Conservation (phyloP, 2,329 filamentous ascomycete species). For the Thermoascus crustaceus region DNA sequence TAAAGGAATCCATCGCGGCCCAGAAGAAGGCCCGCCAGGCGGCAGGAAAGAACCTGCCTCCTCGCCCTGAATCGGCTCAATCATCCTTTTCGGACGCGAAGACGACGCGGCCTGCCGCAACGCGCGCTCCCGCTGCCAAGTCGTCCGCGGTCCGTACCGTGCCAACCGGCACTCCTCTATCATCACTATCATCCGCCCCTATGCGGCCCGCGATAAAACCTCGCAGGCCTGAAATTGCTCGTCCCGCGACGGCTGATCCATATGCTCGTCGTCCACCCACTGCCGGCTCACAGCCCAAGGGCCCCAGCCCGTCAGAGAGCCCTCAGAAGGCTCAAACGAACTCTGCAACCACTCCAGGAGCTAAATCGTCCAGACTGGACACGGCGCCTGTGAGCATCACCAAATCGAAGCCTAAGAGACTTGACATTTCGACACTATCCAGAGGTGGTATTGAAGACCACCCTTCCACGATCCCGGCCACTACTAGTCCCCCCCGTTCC, state of each 20-base stretch:
- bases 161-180: constrained; percentile 27
- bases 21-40: constrained; percentile 56
- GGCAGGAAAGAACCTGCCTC: constrained; percentile 37
- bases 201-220: constrained; percentile 41
- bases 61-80: constrained; percentile 52
- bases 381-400: constrained; percentile 19
- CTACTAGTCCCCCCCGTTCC: constrained; percentile 6
- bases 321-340: constrained; percentile 19
- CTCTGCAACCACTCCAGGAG: constrained; percentile 21
- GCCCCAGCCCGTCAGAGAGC: constrained; percentile 18
- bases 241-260: constrained; percentile 28
- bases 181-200: constrained; percentile 51
- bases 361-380: constrained; percentile 25
- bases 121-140: constrained; percentile 24
- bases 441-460: constrained; percentile 7
- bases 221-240: constrained; percentile 29
- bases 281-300: constrained; percentile 40
- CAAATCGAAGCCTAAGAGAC: constrained; percentile 25
- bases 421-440: constrained; percentile 22
- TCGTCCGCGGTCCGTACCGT: constrained; percentile 24
- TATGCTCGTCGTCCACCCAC: constrained; percentile 40
- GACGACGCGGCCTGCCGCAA: constrained; percentile 29
- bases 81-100: constrained; percentile 40
- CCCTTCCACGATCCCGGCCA: constrained; percentile 5
- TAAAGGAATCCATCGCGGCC: constrained; percentile 77